These are phyloP conservation scores for Penicillium angulare DNA, from an alignment of 495 filamentous ascomycete species.

Conservation along the genomic window DNA sequence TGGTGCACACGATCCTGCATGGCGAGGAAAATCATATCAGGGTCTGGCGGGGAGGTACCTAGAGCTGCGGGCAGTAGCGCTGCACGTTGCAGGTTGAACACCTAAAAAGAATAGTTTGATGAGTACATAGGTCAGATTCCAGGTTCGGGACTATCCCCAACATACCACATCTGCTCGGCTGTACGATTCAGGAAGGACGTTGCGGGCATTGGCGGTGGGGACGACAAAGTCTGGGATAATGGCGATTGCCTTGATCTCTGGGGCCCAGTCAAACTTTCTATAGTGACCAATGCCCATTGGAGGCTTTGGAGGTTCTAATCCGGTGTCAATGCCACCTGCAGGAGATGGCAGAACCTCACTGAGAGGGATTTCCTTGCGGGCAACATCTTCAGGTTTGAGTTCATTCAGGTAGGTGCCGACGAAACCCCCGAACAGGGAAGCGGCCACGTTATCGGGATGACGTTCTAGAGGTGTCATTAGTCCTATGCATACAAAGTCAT, in stretches of 20 bases:
- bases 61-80: conserved; percentile 83
- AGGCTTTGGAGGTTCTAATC: conserved; percentile 78
- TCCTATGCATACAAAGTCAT: conserved; percentile 6
- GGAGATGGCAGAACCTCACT: conserved; percentile 88
- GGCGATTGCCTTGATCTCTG: conserved; percentile 90
- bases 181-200: conserved; percentile 75
- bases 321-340: conserved; percentile 84
- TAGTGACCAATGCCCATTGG: conserved; percentile 89
- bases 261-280: conserved; percentile 85
- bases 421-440: conserved; percentile 93
- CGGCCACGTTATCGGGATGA: conserved; percentile 96
- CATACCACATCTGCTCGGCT: conserved; percentile 73
- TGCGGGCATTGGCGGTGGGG: conserved; percentile 80
- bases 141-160: conserved; percentile 2
- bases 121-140: neutral
- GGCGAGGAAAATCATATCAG: conserved; percentile 87
- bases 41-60: conserved; percentile 83
- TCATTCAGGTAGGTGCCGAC: conserved; percentile 94
- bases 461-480: conserved; percentile 57
- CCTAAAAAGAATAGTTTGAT: conserved; percentile 39
- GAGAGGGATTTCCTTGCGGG: conserved; percentile 87
- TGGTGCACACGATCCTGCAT: conserved; percentile 99
- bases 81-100: conserved; percentile 92
- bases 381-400: conserved; percentile 78
- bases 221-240: conserved; percentile 96